Conservation (phyloP, 2,329 filamentous ascomycete genomes). For the Sporothrix phasma region DNA sequence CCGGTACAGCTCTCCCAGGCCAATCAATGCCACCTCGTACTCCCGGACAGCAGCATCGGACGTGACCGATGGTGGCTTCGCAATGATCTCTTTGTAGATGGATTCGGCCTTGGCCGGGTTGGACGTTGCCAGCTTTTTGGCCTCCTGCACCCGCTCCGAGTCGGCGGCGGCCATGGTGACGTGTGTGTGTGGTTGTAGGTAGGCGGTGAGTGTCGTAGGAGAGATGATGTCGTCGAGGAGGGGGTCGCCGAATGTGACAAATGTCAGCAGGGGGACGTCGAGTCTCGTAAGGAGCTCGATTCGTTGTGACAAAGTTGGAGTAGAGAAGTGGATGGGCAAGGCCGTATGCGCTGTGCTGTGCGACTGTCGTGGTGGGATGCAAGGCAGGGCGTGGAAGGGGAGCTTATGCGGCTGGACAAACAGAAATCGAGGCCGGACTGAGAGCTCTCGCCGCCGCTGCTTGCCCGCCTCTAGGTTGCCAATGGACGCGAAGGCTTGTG, state of each 20-base stretch:
- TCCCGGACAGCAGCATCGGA: slow-evolving; percentile 79
- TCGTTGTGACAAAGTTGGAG: neutral
- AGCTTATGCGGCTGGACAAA: neutral
- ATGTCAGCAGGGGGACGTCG: neutral
- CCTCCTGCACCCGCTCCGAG: slow-evolving; percentile 68
- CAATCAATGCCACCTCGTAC: slow-evolving; percentile 82
- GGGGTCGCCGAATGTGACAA: neutral
- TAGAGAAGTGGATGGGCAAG: neutral
- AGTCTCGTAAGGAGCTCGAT: neutral
- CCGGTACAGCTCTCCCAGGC: slow-evolving; percentile 83
- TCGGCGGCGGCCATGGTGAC: slow-evolving; percentile 46
- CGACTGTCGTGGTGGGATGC: neutral
- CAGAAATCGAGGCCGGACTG: slow-evolving; percentile 3
- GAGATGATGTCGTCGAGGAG: neutral
- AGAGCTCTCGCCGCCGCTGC: slow-evolving; percentile 4
- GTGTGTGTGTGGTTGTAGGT: neutral
- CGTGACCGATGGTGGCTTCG: slow-evolving; percentile 71
- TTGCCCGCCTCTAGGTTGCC: slow-evolving; percentile 12
- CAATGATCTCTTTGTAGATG: slow-evolving; percentile 82
- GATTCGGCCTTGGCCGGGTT: slow-evolving; percentile 76
- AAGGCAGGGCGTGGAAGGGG: neutral
- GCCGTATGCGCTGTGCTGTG: neutral
- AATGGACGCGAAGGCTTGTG: slow-evolving; percentile 13
- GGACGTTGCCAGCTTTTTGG: slow-evolving; percentile 70
- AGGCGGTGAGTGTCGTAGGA: neutral